Base-by-base conservation (phyloP, 2,329 filamentous ascomycete genomes). In the Lachnellula occidentalis region DNA sequence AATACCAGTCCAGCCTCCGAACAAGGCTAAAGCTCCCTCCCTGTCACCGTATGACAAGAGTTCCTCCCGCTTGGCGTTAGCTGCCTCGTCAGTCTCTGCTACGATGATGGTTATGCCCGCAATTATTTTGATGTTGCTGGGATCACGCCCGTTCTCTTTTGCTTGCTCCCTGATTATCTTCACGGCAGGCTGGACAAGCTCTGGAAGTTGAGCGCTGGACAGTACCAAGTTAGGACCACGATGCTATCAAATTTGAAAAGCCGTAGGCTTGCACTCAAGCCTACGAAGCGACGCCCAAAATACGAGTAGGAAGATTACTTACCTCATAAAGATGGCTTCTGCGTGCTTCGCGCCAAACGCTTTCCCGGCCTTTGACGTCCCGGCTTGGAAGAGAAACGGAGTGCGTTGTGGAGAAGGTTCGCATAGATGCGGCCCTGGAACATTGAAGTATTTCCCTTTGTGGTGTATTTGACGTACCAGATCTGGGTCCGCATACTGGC, bases 1-100 rank as follows among this genome's bases (percentile, higher is more conserved):
- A 39, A 85, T 81, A 0, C 81, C 86, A 0, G 86, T 88, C 85
- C 85, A 89, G 1, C 86, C 86, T n/a, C 85, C 83, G 58, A 89
- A 89, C 17, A 89, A 69, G 1, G 85, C 82, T 54, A 88, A 65
- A 0, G 83, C 85, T 2, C 86, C 86, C 58, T 85, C 86, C 27
- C 77, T 74, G 1, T 77, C 78, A 0, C 82, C 85, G 61, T 87
- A 80, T 54, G 77, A 74, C 12, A 77, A 73, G 56, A 80, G 83
- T 3, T 86, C 81, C 0, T 74, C 70, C 48, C 83, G 78, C 68
- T 87, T 88, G 4, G 75, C 78, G 56, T 76, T 70, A 0, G 86
- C 86, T 65, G 87, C 85, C 51, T 83, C 81, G 58, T 86, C 78
- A 0, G 85, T 88, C 19, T 66, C 72, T 0, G 83, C 86, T 0